phyloP scores from a whole-genome alignment of 768 basidiomycete genomes.

The Naganishia vaughanmartiniae region DNA sequence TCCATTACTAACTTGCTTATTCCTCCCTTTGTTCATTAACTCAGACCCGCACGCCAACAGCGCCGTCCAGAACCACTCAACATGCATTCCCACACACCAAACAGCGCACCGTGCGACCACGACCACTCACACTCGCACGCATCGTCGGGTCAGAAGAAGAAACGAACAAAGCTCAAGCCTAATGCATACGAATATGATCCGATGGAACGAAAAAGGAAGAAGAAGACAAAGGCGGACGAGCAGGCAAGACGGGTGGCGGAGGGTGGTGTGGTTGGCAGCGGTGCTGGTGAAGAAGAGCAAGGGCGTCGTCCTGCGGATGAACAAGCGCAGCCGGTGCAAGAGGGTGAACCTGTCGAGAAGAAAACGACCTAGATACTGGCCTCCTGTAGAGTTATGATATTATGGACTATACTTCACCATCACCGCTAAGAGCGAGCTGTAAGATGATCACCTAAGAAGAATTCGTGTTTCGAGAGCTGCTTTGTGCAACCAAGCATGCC shows the following conservation, averaged over 20 bases:
- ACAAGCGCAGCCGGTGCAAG: not conserved
- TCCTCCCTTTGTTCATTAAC: not conserved
- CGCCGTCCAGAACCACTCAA: slow-evolving; percentile 6
- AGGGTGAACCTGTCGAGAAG: too few species aligned
- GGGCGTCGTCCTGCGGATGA: not conserved
- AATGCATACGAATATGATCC: slow-evolving; percentile 20
- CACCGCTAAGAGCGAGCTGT: too few species aligned
- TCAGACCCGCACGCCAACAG: not conserved
- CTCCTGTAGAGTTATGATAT: too few species aligned
- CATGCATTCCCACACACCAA: not conserved
- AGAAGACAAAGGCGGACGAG: not conserved
- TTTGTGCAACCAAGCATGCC: too few species aligned
- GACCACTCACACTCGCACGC: slow-evolving; percentile 1
- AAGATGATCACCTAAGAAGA: too few species aligned
- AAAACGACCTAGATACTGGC: too few species aligned
- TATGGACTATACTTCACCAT: too few species aligned
- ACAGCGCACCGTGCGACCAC: not conserved
- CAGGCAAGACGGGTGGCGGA: not conserved
- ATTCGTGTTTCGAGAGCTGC: too few species aligned
- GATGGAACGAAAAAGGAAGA: slow-evolving; percentile 7
- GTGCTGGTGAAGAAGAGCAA: not conserved
- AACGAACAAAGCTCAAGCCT: slow-evolving; percentile 11
- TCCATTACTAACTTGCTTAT: not conserved
- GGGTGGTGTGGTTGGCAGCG: not conserved
- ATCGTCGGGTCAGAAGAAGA: slow-evolving; percentile 4